Evolutionary conservation across 768 basidiomycete species (phyloP).

Genomic region (Podaxis sp.): DNA sequence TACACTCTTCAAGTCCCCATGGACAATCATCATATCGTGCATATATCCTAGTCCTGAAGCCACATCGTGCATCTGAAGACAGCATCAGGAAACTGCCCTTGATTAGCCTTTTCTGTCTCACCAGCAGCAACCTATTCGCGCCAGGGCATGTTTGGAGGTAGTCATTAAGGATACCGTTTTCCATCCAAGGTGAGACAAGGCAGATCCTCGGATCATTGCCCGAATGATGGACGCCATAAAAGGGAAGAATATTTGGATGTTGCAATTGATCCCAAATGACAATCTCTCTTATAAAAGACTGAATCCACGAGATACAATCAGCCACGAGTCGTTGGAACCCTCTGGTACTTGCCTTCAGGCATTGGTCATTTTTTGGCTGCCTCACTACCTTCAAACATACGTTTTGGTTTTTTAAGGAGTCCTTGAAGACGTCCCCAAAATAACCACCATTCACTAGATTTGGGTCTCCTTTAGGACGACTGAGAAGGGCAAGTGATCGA

Average conservation of each 20-base stretch:
- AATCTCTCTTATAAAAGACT: constrained; percentile 10
- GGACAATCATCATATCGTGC: background rate
- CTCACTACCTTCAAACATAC: constrained; percentile 2
- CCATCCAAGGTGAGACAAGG: constrained; percentile 16
- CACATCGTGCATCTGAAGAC: background rate
- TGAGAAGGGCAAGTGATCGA: background rate
- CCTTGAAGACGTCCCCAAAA: constrained; percentile 6
- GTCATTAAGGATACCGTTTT: constrained; percentile 2
- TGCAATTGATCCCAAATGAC: constrained; percentile 9
- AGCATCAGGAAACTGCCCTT: background rate
- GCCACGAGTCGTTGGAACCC: background rate
- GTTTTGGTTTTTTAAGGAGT: background rate
- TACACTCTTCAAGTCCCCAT: constrained; percentile 13
- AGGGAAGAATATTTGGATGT: constrained; percentile 12
- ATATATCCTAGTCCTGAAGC: background rate
- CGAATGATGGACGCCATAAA: constrained; percentile 13
- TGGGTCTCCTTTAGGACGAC: background rate
- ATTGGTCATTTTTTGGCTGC: constrained; percentile 1
- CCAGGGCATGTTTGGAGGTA: background rate
- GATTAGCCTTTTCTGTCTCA: background rate
- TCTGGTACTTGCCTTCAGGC: constrained; percentile 1
- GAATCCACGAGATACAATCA: background rate
- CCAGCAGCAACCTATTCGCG: background rate
- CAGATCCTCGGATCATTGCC: constrained; percentile 4
- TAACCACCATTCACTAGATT: background rate